Evolutionary conservation across 805 yeast genomes (phyloP).

Genomic region (Cyberlindnera mycetangii): DNA sequence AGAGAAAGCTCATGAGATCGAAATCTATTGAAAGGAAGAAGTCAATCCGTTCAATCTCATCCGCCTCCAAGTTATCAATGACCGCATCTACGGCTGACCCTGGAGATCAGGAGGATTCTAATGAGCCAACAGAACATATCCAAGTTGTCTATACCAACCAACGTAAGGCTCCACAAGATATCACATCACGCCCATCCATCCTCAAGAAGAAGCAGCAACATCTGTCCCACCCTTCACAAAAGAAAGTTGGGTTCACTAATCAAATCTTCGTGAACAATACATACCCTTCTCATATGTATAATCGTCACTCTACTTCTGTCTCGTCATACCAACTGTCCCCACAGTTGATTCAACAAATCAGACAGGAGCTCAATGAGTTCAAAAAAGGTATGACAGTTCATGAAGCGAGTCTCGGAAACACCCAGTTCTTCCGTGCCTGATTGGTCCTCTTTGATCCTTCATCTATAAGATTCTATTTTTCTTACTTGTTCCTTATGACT

Average conservation of each 20-base stretch:
- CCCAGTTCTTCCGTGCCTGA: slow-evolving; percentile 57
- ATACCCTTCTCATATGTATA: slow-evolving; percentile 47
- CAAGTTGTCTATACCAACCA: slow-evolving; percentile 20
- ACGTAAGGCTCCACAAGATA: slow-evolving; percentile 10
- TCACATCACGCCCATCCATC: slow-evolving; percentile 6
- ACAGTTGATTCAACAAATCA: slow-evolving; percentile 49
- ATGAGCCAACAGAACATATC: slow-evolving; percentile 5
- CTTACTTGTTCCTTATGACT: not conserved
- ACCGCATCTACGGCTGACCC: slow-evolving; percentile 3
- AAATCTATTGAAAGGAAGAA: slow-evolving; percentile 35
- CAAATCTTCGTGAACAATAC: slow-evolving; percentile 50
- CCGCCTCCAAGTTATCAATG: slow-evolving; percentile 21
- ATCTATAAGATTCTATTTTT: not conserved
- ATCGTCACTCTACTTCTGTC: slow-evolving; percentile 48
- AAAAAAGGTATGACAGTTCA: slow-evolving; percentile 73
- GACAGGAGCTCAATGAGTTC: slow-evolving; percentile 61
- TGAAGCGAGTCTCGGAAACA: slow-evolving; percentile 53
- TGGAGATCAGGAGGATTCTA: not conserved
- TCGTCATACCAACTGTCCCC: slow-evolving; percentile 42
- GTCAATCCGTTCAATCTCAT: slow-evolving; percentile 31
- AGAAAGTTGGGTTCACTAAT: slow-evolving; percentile 44
- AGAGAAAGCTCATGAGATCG: slow-evolving; percentile 31
- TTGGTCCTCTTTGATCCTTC: not conserved
- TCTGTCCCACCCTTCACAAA: slow-evolving; percentile 10
- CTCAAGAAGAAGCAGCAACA: slow-evolving; percentile 5